Evolutionary conservation across 768 basidiomycete species (phyloP).

Genomic region (Pleurotus salmoneostramineus): DNA sequence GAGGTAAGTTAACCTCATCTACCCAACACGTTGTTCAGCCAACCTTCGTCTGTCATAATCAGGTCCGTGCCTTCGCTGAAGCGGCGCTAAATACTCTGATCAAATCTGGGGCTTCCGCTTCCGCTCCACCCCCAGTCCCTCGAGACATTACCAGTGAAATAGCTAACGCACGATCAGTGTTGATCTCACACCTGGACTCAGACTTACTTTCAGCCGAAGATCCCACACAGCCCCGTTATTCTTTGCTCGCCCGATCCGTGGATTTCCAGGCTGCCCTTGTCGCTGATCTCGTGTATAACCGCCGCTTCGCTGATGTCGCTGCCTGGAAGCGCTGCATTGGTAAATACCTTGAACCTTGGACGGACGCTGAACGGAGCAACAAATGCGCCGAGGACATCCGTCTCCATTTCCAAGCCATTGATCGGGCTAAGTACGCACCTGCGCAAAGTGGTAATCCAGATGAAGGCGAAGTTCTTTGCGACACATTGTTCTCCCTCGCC

Average conservation of each 20-base stretch:
- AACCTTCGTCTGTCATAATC: constrained; percentile 6
- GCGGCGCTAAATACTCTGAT: constrained; percentile 75
- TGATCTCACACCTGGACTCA: constrained; percentile 58
- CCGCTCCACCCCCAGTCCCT: constrained; percentile 60
- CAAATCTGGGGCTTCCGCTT: constrained; percentile 80
- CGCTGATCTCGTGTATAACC: constrained; percentile 67
- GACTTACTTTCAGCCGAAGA: constrained; percentile 46
- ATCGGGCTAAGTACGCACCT: constrained; percentile 64
- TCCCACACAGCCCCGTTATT: constrained; percentile 47
- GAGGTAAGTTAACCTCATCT: constrained; percentile 48
- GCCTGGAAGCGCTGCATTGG: constrained; percentile 73
- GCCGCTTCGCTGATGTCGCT: constrained; percentile 48
- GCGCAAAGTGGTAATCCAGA: constrained; percentile 40
- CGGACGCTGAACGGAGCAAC: constrained; percentile 42
- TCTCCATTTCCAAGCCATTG: constrained; percentile 71
- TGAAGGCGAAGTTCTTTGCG: constrained; percentile 85
- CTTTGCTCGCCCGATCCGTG: constrained; percentile 56
- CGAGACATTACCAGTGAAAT: constrained; percentile 70
- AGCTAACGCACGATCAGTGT: constrained; percentile 45
- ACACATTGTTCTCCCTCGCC: constrained; percentile 93
- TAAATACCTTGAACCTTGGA: constrained; percentile 69
- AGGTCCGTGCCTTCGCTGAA: constrained; percentile 91
- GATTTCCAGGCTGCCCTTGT: constrained; percentile 72
- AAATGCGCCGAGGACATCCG: constrained; percentile 63
- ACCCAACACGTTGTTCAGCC: constrained; percentile 9